A percentile compares a stretch with the other conserved stretches of the same genome.
phyloP scores from a whole-genome alignment of 495 filamentous ascomycete species.

The Hyaloscypha bicolor region DNA sequence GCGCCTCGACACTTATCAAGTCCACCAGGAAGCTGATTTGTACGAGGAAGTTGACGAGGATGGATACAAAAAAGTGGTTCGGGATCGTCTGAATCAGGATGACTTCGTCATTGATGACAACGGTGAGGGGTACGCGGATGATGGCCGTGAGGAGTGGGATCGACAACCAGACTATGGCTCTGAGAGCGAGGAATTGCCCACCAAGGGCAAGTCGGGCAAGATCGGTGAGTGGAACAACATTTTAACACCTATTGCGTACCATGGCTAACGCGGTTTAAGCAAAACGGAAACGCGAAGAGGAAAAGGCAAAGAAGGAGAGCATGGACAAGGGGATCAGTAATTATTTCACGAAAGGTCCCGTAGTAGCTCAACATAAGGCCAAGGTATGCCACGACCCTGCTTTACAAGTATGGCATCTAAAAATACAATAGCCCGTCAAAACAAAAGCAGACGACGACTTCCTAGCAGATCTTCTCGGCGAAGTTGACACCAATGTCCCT shows the following conservation, averaged over 20 bases:
- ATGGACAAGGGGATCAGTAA: conserved; percentile 90
- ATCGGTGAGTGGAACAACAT: conserved; percentile 39
- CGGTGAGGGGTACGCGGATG: conserved; percentile 92
- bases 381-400: conserved; percentile 60
- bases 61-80: conserved; percentile 93
- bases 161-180: conserved; percentile 64
- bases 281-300: conserved; percentile 89
- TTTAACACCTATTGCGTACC: conserved; percentile 1
- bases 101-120: conserved; percentile 98
- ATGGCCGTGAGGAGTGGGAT: conserved; percentile 97
- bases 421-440: conserved; percentile 46
- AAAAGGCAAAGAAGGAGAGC: conserved; percentile 80
- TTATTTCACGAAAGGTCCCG: conserved; percentile 81
- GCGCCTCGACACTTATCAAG: conserved; percentile 82
- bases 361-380: conserved; percentile 68
- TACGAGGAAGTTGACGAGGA: conserved; percentile 98
- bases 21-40: conserved; percentile 79
- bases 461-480: conserved; percentile 78
- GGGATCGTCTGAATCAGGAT: conserved; percentile 85
- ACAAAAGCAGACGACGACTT: conserved; percentile 89
- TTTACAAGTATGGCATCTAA: conserved; percentile 3
- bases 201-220: conserved; percentile 62
- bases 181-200: conserved; percentile 71
- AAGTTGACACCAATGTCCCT: conserved; percentile 84
- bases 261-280: conserved; percentile 42